phyloP scores from a whole-genome alignment of 2,329 filamentous ascomycete genomes.

The Ophiostoma tasmaniense region DNA sequence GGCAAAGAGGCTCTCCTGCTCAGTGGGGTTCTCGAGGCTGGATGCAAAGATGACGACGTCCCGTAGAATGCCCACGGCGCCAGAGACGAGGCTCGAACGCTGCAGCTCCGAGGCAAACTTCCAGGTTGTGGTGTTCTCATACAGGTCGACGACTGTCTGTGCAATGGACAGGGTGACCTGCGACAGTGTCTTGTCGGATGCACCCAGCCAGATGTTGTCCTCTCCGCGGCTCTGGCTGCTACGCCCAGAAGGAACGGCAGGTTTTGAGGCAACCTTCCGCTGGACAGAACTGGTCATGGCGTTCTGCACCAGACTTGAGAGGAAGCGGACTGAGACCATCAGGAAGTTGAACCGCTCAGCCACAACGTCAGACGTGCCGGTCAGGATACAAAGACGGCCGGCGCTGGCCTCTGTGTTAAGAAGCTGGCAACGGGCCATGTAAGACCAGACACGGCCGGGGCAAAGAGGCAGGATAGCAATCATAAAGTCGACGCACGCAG shows the following conservation, averaged over 20 bases:
- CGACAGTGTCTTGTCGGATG: slow-evolving; percentile 69
- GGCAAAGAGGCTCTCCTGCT: slow-evolving; percentile 37
- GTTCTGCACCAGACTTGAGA: slow-evolving; percentile 67
- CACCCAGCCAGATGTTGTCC: slow-evolving; percentile 54
- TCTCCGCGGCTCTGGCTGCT: slow-evolving; percentile 32
- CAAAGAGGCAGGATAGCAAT: slow-evolving; percentile 63
- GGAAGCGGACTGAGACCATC: slow-evolving; percentile 62
- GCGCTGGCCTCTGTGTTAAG: slow-evolving; percentile 68
- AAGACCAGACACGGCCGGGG: slow-evolving; percentile 83
- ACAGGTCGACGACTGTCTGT: slow-evolving; percentile 68
- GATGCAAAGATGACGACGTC: slow-evolving; percentile 65
- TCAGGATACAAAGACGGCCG: slow-evolving; percentile 67
- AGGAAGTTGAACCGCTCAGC: slow-evolving; percentile 71
- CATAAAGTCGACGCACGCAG: slow-evolving; percentile 71
- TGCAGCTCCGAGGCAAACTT: slow-evolving; percentile 63
- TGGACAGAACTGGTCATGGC: slow-evolving; percentile 61
- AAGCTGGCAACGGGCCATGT: slow-evolving; percentile 71
- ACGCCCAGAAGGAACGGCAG: slow-evolving; percentile 22
- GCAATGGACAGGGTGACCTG: slow-evolving; percentile 65
- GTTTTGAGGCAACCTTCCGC: slow-evolving; percentile 48
- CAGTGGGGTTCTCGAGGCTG: slow-evolving; percentile 44
- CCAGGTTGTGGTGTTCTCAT: slow-evolving; percentile 82
- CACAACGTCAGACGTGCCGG: slow-evolving; percentile 74
- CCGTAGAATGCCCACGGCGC: slow-evolving; percentile 61
- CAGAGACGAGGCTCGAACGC: slow-evolving; percentile 58